phyloP scores from a whole-genome alignment of 2,329 filamentous ascomycete genomes.

The Zymoseptoria ardabiliae region DNA sequence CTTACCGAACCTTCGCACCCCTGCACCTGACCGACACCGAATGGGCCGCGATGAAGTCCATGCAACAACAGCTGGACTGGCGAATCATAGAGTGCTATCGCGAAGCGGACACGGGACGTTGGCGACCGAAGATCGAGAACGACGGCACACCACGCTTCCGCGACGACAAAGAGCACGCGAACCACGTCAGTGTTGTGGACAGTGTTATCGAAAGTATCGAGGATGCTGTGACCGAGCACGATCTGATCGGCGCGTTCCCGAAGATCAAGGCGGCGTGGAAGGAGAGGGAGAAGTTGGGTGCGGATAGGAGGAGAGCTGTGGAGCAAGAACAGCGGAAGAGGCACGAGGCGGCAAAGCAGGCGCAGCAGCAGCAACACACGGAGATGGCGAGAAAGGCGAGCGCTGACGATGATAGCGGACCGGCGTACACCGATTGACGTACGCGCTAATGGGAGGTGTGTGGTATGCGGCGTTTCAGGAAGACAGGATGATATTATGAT shows the following conservation, averaged over 20 bases:
- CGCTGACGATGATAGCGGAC: slow-evolving; percentile 15
- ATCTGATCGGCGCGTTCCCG: slow-evolving; percentile 63
- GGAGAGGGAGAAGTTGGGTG: slow-evolving; percentile 39
- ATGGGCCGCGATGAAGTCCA: slow-evolving; percentile 73
- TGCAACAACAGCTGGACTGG: slow-evolving; percentile 71
- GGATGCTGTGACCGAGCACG: slow-evolving; percentile 74
- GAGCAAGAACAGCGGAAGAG: slow-evolving; percentile 13
- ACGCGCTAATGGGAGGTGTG: not conserved
- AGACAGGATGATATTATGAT: not conserved
- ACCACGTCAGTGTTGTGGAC: slow-evolving; percentile 75
- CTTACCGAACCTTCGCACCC: slow-evolving; percentile 48
- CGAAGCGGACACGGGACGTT: slow-evolving; percentile 59
- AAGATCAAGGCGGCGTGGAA: slow-evolving; percentile 80
- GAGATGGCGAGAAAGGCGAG: not conserved
- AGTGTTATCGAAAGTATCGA: slow-evolving; percentile 87
- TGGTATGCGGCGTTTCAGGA: not conserved
- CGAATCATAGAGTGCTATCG: slow-evolving; percentile 85
- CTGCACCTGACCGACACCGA: slow-evolving; percentile 67
- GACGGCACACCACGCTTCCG: slow-evolving; percentile 64
- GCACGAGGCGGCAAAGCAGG: slow-evolving; percentile 10
- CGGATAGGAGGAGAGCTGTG: slow-evolving; percentile 9
- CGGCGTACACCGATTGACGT: slow-evolving; percentile 20
- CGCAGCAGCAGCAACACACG: slow-evolving; percentile 7
- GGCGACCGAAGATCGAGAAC: slow-evolving; percentile 59
- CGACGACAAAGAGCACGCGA: slow-evolving; percentile 87